Percentiles rank a stretch among this genome's conserved stretches.
Evolutionary conservation across 2,329 filamentous ascomycete genomes (phyloP).

Genomic region (Trichoderma cornu-damae): DNA sequence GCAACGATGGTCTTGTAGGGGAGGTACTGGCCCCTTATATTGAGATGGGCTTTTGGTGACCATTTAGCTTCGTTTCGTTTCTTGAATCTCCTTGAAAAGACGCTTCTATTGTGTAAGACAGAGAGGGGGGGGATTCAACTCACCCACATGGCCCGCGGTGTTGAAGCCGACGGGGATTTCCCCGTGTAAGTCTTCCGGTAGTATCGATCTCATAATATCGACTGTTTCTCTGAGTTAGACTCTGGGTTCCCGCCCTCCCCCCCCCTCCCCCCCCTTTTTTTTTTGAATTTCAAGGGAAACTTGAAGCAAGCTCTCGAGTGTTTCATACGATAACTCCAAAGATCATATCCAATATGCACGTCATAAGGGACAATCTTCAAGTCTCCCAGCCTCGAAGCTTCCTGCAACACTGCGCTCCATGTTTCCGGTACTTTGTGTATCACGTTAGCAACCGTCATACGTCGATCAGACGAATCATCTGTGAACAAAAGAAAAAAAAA

Average conservation of each 20-base stretch:
- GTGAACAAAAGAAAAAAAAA: too few species aligned
- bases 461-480: too few species aligned
- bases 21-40: constrained; percentile 75
- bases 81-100: not conserved
- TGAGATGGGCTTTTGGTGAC: constrained; percentile 65
- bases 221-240: constrained; percentile 41
- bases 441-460: not conserved
- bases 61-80: not conserved
- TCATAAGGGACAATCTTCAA: constrained; percentile 70
- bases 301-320: not conserved
- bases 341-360: constrained; percentile 71
- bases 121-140: constrained; percentile 23
- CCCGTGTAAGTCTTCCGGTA: constrained; percentile 73
- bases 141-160: constrained; percentile 79
- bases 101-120: not conserved
- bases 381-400: constrained; percentile 63
- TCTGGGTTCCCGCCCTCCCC: too few species aligned
- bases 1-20: constrained; percentile 85
- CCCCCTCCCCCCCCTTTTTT: too few species aligned
- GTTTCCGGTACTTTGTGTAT: constrained; percentile 50
- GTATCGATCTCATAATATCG: constrained; percentile 75
- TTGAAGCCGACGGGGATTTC: constrained; percentile 85
- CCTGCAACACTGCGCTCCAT: constrained; percentile 66
- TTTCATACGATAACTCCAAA: constrained; percentile 71
- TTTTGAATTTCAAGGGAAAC: not conserved